Evolutionary conservation across 331 rosid species (phyloP).

Genomic region (Saraca asoca): DNA sequence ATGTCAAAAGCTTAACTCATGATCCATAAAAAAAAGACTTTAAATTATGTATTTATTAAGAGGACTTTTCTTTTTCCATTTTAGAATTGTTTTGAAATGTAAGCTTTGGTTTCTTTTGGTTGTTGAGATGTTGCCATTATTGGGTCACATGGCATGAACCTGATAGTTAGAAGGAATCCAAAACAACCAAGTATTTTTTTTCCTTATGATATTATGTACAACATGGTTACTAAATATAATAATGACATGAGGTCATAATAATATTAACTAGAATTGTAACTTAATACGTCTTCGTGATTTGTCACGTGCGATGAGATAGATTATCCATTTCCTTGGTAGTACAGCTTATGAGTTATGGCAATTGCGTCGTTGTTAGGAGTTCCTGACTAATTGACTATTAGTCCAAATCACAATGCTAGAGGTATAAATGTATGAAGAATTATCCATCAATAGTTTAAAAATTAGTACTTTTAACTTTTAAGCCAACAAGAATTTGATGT

Average conservation of each 20-base stretch:
- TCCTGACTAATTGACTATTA: too few species aligned
- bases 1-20: background rate
- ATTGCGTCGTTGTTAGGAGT: too few species aligned
- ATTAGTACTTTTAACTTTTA: too few species aligned
- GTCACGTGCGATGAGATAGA: constrained; percentile 20
- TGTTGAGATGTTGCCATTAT: constrained; percentile 48
- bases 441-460: too few species aligned
- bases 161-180: constrained; percentile 23
- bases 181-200: constrained; percentile 29
- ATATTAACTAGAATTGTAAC: background rate
- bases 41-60: too few species aligned
- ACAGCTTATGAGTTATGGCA: too few species aligned
- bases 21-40: background rate
- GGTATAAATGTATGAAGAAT: too few species aligned
- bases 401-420: too few species aligned
- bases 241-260: background rate
- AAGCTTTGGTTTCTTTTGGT: constrained; percentile 22
- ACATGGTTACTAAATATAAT: background rate
- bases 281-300: background rate
- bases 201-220: background rate
- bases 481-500: too few species aligned
- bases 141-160: constrained; percentile 51
- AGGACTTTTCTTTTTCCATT: too few species aligned
- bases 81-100: constrained; percentile 17
- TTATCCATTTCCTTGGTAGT: background rate